Evolutionary conservation across 495 filamentous ascomycete genomes (phyloP), one percentile per base, ranked within the genome.

Genomic region (Melanomma pulvis-pyrius): DNA sequence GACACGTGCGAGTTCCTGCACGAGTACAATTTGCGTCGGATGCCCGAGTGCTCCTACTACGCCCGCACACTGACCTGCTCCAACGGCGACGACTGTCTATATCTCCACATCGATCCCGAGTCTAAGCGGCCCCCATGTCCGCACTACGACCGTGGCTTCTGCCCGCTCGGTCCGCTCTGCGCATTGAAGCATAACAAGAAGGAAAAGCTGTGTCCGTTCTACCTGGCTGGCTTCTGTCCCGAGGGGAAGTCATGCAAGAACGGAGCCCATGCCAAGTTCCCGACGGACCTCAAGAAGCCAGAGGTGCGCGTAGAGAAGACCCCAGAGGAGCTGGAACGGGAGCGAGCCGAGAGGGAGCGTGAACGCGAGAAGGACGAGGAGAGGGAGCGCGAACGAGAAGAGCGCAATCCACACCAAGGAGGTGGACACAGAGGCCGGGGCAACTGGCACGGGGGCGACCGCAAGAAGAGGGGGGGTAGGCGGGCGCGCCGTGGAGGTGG

Each of bases 1-100:
- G 85, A 94, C 65, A 84, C 85, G 61, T 98, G 94, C 84, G 94
- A 97, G 79, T 98, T 96, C 74, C 82, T 97, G 61, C 94, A 98
- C 80, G 93, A 97, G 80, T 98, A 96, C 83, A 97, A 98, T 82
- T 85, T 98, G 69, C 88, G 94, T 52, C 91, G 92, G 78, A 96
- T 96, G 93, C 92, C 93, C 50, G 94, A 97, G 79, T 98, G 94
- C 80, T 94, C 92, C 73, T 74, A 76, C 69, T 79, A 69, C 61
- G 86, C 90, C 17, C 87, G 92, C 63, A 90, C 92, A 74, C 91
- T 90, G 60, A 96, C 93, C 78, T 98, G 94, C 78, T 89, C 88
- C 71, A 96, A 96, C 77, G 92, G 93, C 70, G 93, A 97, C 77
- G 94, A 97, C 79, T 98, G 94, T 73, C 83, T 97, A 6, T 98